These are phyloP conservation scores for Acanthamoeba triangularis DNA, from an alignment of 208 protist genomes.

Conservation along the genomic window DNA sequence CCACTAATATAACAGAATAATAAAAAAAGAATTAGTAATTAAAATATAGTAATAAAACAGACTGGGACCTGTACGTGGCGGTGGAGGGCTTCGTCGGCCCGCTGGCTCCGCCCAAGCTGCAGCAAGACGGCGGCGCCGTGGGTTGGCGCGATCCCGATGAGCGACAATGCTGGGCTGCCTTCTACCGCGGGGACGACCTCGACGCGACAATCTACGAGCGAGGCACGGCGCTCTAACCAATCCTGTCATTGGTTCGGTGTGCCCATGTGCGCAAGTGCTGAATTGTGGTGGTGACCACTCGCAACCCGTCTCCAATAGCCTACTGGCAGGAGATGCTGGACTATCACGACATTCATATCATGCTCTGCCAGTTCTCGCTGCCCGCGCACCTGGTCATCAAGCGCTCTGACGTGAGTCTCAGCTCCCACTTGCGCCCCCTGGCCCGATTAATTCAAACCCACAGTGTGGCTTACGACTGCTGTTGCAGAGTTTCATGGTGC, in stretches of 20 bases:
- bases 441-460: neutral
- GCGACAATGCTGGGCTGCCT: neutral
- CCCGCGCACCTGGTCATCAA: neutral
- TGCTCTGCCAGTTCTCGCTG: slow-evolving; percentile 8
- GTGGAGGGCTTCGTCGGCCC: neutral
- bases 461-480: neutral
- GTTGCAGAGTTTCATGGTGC: neutral
- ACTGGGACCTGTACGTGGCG: slow-evolving; percentile 7
- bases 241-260: neutral
- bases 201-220: neutral
- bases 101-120: neutral
- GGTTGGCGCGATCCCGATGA: neutral
- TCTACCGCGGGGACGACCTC: neutral
- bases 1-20: neutral
- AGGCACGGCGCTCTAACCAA: too few species aligned
- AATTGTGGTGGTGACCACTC: neutral
- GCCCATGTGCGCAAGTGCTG: neutral
- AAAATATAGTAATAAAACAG: neutral
- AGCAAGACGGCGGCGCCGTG: neutral
- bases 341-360: slow-evolving; percentile 5
- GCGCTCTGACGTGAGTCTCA: neutral
- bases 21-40: neutral
- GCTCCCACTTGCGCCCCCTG: neutral
- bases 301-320: neutral
- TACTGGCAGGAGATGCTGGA: slow-evolving; percentile 43